Percentiles rank a stretch among this genome's conserved stretches.
phyloP scores from a whole-genome alignment of 2,329 filamentous ascomycete species.

The Cytospora chrysosperma region DNA sequence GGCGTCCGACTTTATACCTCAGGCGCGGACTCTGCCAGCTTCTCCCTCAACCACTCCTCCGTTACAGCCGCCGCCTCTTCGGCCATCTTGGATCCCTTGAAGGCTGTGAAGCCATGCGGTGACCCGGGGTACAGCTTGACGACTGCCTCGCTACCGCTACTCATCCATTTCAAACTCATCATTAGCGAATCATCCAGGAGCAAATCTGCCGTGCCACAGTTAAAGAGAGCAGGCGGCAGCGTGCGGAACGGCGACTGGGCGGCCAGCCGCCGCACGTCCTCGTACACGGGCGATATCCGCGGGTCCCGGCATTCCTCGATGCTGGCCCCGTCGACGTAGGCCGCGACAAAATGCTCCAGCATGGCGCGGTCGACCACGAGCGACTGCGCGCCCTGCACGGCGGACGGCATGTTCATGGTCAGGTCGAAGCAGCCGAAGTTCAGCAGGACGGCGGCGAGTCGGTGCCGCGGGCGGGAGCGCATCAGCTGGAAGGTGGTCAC shows the following conservation, averaged over 20 bases:
- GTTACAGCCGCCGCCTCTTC: constrained; percentile 21
- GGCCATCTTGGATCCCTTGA: constrained; percentile 14
- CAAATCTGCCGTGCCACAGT: constrained; percentile 53
- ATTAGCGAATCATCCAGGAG: constrained; percentile 35
- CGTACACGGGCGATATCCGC: constrained; percentile 49
- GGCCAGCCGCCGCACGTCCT: constrained; percentile 39
- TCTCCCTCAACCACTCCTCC: constrained; percentile 24
- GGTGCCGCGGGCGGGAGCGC: constrained; percentile 37
- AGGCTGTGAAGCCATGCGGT: constrained; percentile 48
- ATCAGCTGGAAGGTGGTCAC: constrained; percentile 44
- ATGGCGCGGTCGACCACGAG: constrained; percentile 45
- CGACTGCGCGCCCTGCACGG: background rate
- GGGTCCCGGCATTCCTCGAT: constrained; percentile 42
- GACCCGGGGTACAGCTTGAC: constrained; percentile 55
- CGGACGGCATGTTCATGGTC: constrained; percentile 40
- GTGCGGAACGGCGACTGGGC: constrained; percentile 19
- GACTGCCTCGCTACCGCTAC: constrained; percentile 33
- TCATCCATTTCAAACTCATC: constrained; percentile 53
- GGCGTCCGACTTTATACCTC: background rate
- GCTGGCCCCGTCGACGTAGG: constrained; percentile 34
- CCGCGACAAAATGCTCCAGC: constrained; percentile 46
- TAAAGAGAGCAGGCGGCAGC: constrained; percentile 54
- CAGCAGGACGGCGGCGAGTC: constrained; percentile 49
- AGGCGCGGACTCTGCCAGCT: constrained; percentile 4
- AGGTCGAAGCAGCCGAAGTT: constrained; percentile 54